Percentiles rank a stretch among this genome's conserved stretches.
These are phyloP conservation scores for Carpinus fangiana DNA, from an alignment of 306 rosid genomes.

Conservation along the genomic window DNA sequence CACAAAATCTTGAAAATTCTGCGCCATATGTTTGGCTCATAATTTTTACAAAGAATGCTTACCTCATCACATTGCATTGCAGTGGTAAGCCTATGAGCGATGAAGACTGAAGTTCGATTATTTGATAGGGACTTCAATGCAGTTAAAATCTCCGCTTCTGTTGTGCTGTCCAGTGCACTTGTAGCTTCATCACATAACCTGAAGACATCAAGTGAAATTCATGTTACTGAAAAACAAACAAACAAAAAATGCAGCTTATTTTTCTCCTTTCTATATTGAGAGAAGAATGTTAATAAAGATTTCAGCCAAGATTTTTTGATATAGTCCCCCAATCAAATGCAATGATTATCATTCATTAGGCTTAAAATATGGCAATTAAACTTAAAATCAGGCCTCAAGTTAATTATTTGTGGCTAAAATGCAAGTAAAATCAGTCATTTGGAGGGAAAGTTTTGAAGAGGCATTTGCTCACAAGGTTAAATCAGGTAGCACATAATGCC, in stretches of 20 bases:
- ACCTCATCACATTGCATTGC: slow-evolving; percentile 99
- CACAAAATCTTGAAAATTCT: slow-evolving; percentile 8
- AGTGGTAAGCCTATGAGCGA: slow-evolving; percentile 97
- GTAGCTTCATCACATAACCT: slow-evolving; percentile 99
- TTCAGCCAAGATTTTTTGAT: not conserved
- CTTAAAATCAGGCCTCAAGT: not conserved
- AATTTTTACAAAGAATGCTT: slow-evolving; percentile 4
- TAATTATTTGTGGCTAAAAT: not conserved
- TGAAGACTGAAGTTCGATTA: slow-evolving; percentile 86
- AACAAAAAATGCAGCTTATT: not conserved
- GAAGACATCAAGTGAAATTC: slow-evolving; percentile 20
- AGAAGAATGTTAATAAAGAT: not conserved
- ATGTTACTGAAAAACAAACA: not conserved
- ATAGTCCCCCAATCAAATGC: not conserved
- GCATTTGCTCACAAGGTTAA: not conserved
- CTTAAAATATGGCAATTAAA: not conserved
- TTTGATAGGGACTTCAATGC: slow-evolving; percentile 75
- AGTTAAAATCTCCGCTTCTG: slow-evolving; percentile 89
- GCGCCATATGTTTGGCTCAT: slow-evolving; percentile 3
- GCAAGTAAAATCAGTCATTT: not conserved
- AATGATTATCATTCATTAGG: not conserved
- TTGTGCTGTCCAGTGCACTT: slow-evolving; percentile 98
- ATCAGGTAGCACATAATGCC: not conserved
- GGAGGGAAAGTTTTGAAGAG: not conserved
- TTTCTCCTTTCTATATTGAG: not conserved